Conservation (phyloP, 371 early-diverging fungal genomes). For the Lichtheimia ornata region DNA sequence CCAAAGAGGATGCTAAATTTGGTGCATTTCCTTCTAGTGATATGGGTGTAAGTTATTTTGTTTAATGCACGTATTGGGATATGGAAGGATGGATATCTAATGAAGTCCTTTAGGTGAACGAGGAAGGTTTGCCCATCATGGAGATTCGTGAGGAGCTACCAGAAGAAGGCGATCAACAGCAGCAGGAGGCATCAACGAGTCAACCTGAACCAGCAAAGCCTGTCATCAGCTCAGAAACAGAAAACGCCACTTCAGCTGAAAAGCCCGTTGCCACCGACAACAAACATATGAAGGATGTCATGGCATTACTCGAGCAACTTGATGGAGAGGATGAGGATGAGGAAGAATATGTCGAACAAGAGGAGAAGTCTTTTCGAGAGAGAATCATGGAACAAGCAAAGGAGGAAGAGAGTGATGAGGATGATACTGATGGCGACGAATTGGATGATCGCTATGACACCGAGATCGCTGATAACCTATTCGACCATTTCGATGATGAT, state of each 20-base stretch:
- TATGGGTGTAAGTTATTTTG: constrained; percentile 6
- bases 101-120: constrained; percentile 61
- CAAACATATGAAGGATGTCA: constrained; percentile 28
- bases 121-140: constrained; percentile 86
- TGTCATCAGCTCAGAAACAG: no score
- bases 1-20: constrained; percentile 26
- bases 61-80: neutral
- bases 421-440: constrained; percentile 48
- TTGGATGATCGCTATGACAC: constrained; percentile 55
- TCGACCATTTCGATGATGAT: constrained; percentile 58
- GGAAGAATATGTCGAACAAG: constrained; percentile 21
- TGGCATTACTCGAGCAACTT: constrained; percentile 53
- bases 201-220: neutral
- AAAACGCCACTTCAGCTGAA: neutral
- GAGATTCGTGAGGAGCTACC: constrained; percentile 80
- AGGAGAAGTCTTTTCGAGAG: constrained; percentile 24
- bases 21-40: constrained; percentile 12
- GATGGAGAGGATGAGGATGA: constrained; percentile 64
- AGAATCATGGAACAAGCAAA: constrained; percentile 16
- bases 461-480: constrained; percentile 39
- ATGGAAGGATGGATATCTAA: neutral
- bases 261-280: neutral
- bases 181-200: neutral
- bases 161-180: constrained; percentile 26
- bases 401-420: constrained; percentile 54